phyloP scores from a whole-genome alignment of 176 grass and related monocot genomes.

The Phyllostachys edulis region DNA sequence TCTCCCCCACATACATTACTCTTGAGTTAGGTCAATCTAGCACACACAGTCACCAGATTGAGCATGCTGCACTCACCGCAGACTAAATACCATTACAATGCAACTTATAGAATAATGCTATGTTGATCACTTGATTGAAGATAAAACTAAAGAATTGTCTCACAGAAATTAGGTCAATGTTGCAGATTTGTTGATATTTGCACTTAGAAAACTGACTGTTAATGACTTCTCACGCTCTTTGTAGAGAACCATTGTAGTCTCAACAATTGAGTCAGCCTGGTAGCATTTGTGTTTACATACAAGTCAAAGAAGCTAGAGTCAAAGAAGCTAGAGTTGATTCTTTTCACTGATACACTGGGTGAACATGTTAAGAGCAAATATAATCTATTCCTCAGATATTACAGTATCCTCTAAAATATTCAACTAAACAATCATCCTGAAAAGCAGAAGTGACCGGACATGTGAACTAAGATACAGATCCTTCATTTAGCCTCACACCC shows the following conservation, averaged over 20 bases:
- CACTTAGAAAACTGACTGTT: background rate
- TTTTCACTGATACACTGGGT: background rate
- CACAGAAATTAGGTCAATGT: background rate
- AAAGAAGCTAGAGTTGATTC: background rate
- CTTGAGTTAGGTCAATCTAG: background rate
- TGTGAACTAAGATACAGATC: background rate
- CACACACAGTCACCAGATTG: background rate
- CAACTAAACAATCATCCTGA: background rate
- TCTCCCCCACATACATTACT: background rate
- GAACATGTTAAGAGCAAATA: background rate
- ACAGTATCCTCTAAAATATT: background rate
- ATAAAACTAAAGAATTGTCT: background rate
- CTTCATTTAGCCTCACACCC: background rate
- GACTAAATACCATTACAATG: slow-evolving; percentile 6
- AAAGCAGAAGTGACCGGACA: background rate
- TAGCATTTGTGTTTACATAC: background rate
- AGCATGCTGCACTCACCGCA: background rate
- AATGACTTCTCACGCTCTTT: background rate
- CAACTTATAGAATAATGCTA: background rate
- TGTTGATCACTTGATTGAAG: background rate
- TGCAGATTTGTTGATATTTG: background rate
- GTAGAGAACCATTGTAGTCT: background rate
- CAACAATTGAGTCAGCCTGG: background rate
- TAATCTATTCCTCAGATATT: background rate
- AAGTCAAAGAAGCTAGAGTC: background rate